Conservation (phyloP, 176 grass and related monocot genomes). For the Dendrocalamus sinicus region DNA sequence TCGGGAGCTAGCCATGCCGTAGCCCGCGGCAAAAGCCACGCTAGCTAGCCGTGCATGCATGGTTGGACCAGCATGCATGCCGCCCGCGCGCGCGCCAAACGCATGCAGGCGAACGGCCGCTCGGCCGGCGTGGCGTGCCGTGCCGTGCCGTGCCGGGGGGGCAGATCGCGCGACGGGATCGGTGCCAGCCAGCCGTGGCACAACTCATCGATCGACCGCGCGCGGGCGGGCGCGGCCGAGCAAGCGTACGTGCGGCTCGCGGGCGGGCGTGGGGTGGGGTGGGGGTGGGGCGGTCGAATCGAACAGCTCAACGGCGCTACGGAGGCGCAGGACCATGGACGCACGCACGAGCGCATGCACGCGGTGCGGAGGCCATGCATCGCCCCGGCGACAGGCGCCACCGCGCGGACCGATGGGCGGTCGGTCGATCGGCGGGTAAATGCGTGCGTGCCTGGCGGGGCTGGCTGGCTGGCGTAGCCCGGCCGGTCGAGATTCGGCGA, state of each 20-base stretch:
- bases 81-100: not conserved
- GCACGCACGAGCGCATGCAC: not conserved
- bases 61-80: not conserved
- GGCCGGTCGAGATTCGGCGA: slow-evolving; percentile 19
- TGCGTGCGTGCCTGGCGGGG: not conserved
- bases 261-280: not conserved
- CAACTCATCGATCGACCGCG: not conserved
- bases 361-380: not conserved
- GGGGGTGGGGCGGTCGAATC: not conserved
- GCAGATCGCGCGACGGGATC: not conserved
- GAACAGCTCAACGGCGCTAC: slow-evolving; percentile 8
- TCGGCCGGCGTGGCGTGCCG: not conserved
- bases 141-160: not conserved
- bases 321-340: slow-evolving; percentile 10
- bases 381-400: slow-evolving; percentile 22
- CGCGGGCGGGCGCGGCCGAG: not conserved
- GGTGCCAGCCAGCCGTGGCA: slow-evolving; percentile 6
- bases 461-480: not conserved
- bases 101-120: not conserved
- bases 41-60: not conserved
- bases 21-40: not conserved
- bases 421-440: slow-evolving; percentile 11
- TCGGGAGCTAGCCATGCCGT: not conserved
- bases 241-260: no score
- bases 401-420: not conserved